Percentiles rank a stretch among this genome's conserved stretches.
Evolutionary conservation across 331 rosid species (phyloP).

Genomic region (Erythrophleum ivorense): DNA sequence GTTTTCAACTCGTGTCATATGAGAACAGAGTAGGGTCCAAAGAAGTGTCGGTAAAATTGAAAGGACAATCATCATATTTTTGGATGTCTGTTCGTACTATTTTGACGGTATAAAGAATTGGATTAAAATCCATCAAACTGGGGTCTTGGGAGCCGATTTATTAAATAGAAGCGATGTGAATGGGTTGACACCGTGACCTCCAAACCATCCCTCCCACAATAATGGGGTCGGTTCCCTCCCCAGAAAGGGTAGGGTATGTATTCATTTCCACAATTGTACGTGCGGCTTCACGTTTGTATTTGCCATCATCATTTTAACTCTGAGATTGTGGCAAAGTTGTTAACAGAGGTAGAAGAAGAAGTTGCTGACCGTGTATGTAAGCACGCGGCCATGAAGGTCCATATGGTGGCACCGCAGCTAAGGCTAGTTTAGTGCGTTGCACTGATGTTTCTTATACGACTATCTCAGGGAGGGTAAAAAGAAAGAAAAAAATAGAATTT

Average conservation of each 20-base stretch:
- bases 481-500: too few species aligned
- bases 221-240: background rate
- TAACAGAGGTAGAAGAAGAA: background rate
- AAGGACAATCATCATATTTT: background rate
- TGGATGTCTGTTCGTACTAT: background rate
- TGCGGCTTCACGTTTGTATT: background rate
- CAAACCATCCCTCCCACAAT: conserved; percentile 22
- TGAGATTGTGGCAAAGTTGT: background rate
- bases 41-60: conserved; percentile 1
- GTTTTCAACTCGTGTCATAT: background rate
- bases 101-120: background rate
- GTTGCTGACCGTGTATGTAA: background rate
- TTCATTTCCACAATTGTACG: conserved; percentile 31
- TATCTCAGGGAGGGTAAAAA: too few species aligned
- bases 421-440: too few species aligned
- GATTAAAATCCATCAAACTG: background rate
- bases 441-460: too few species aligned
- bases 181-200: background rate
- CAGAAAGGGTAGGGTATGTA: conserved; percentile 35
- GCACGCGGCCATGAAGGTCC: background rate
- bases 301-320: background rate
- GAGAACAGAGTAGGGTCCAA: background rate
- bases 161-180: background rate
- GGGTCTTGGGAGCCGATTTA: background rate
- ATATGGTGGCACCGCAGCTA: too few species aligned